Evolutionary conservation across 2,329 filamentous ascomycete species (phyloP).

Genomic region (Teratosphaeria viscida): DNA sequence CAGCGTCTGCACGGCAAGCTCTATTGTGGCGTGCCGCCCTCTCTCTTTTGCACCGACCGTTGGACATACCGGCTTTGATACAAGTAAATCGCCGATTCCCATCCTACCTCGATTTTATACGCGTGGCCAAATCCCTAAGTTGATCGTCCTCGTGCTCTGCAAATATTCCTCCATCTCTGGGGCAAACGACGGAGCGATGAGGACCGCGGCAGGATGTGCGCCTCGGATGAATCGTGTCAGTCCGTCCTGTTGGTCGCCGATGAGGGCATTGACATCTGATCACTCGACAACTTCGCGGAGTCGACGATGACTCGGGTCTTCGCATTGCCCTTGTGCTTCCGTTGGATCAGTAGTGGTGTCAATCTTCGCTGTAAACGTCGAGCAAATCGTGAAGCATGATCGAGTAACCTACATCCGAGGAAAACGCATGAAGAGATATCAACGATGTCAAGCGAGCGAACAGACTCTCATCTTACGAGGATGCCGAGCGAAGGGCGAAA

Average conservation of each 20-base stretch:
- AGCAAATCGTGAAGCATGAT: background rate
- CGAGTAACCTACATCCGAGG: background rate
- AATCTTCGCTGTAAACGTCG: background rate
- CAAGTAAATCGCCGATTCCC: too few relatives aligned
- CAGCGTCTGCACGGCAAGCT: too few relatives aligned
- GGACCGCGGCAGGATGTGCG: background rate
- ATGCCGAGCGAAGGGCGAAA: background rate
- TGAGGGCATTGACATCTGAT: background rate
- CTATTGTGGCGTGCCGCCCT: too few relatives aligned
- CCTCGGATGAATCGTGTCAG: background rate
- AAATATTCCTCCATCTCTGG: background rate
- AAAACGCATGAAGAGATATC: background rate
- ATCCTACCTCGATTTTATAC: too few relatives aligned
- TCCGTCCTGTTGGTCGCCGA: background rate
- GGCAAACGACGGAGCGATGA: background rate
- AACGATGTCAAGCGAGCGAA: background rate
- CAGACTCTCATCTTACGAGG: background rate
- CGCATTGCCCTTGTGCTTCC: background rate
- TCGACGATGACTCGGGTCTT: background rate
- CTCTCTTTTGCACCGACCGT: too few relatives aligned
- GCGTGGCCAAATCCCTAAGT: background rate
- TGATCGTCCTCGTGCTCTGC: background rate
- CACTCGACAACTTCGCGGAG: background rate
- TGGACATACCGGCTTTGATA: too few relatives aligned
- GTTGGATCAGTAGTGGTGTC: background rate